Evolutionary conservation across 345 rosid species (phyloP), one percentile per base, ranked within the genome.

Genomic region (Eutrema yunnanense): DNA sequence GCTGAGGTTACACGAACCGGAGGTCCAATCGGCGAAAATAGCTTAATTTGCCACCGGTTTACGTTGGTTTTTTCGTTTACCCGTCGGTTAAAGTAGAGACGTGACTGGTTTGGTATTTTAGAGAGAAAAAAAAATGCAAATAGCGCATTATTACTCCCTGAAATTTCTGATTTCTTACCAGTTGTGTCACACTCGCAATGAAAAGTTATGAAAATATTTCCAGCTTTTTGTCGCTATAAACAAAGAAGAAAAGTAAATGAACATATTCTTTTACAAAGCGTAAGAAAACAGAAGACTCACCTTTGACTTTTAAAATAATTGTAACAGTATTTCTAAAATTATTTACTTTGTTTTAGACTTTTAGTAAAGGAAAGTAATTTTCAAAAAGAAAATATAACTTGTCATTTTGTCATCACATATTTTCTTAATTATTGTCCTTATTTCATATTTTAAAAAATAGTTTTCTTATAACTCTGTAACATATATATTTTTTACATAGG

Each of bases 1-100:
- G 68, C 16, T 51, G 54, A 41, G 61, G 36, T 52, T 72, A 51
- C 42, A 51, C 14, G 9, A 52, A 12, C 75, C 62, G 19, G 62
- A 52, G 62, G 47, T 72, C 46, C 62, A 41, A 30, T 30, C n/a
- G 3, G 19, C 43, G 7, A 61, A 16, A 13, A 19, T 27, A 10
- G 29, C 34, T 16, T 27, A 4, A 71, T 71, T 8, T 33, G 6
- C 5, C 14, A 3, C 11, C 36, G 68, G 75, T 72, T 52, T 52
- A 72, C 29, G 6, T 71, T 51, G 51, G n/a, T 51, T 7, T 71
- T 40, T 14, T 2, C 3, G 61, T 61, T 61, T 62, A 19, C 13
- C 52, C 44, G 6, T 37, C 41, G 12, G 69, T 32, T 19, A 40
- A 60, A 36, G 19, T 9, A 27, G 8, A 26, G 16, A 26, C 58